These are phyloP conservation scores for Cytospora leucostoma DNA, from an alignment of 2,329 filamentous ascomycete species.

Conservation along the genomic window DNA sequence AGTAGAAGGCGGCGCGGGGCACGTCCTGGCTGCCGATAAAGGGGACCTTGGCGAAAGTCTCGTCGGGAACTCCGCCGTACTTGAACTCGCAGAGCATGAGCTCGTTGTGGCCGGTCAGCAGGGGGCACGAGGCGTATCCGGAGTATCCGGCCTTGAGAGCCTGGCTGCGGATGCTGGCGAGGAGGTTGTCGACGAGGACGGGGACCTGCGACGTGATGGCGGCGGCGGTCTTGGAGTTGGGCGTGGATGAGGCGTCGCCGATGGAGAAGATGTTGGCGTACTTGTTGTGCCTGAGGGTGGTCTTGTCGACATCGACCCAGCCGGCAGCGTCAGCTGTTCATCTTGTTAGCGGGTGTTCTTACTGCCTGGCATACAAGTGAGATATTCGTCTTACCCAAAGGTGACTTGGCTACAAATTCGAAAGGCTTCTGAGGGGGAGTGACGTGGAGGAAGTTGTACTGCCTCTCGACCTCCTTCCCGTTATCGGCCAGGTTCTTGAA, in stretches of 20 bases:
- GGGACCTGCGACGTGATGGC: slow-evolving; percentile 47
- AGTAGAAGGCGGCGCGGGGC: slow-evolving; percentile 43
- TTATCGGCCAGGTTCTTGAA: slow-evolving; percentile 38
- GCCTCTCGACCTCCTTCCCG: slow-evolving; percentile 36
- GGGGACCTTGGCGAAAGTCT: slow-evolving; percentile 42
- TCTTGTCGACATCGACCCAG: slow-evolving; percentile 32
- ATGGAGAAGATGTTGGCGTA: slow-evolving; percentile 44
- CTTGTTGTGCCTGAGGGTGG: slow-evolving; percentile 33
- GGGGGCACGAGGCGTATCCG: slow-evolving; percentile 49
- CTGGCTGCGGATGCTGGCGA: slow-evolving; percentile 40
- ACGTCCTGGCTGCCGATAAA: slow-evolving; percentile 42
- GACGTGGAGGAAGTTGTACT: slow-evolving; percentile 42
- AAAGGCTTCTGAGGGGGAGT: slow-evolving; percentile 35
- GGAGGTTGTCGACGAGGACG: slow-evolving; percentile 45
- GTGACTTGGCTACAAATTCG: slow-evolving; percentile 31
- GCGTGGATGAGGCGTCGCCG: slow-evolving; percentile 43
- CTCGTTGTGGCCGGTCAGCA: slow-evolving; percentile 47
- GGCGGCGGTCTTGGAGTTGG: slow-evolving; percentile 48
- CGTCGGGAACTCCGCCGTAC: slow-evolving; percentile 48
- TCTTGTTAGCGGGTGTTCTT: slow-evolving; percentile 29
- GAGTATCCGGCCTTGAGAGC: slow-evolving; percentile 40
- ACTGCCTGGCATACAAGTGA: slow-evolving; percentile 32
- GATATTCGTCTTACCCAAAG: slow-evolving; percentile 33
- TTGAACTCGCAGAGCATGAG: slow-evolving; percentile 52
- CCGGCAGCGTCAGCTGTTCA: slow-evolving; percentile 28